Conservation (phyloP, 2,329 filamentous ascomycete genomes). For the Talaromyces sp. region DNA sequence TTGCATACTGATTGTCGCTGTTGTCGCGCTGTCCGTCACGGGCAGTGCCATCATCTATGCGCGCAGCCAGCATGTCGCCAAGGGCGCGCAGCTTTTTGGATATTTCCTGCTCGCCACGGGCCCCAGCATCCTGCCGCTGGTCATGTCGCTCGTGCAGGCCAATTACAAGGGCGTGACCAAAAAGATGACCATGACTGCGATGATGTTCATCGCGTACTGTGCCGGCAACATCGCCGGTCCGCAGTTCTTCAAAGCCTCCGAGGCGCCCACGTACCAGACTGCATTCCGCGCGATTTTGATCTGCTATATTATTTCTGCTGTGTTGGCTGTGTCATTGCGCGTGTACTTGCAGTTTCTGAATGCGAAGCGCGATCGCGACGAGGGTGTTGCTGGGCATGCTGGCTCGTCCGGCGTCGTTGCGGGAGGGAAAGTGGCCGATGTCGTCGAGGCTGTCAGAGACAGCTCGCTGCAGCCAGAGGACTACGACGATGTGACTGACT, state of each 20-base stretch:
- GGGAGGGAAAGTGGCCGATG: conserved; percentile 39
- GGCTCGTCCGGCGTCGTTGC: conserved; percentile 24
- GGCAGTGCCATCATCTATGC: conserved; percentile 10
- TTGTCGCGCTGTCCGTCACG: not conserved
- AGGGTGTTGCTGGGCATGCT: not conserved
- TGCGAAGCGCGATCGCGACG: conserved; percentile 48
- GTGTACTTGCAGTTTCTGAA: conserved; percentile 53
- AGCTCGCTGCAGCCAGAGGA: conserved; percentile 40
- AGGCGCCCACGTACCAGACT: conserved; percentile 45
- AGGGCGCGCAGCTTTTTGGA: conserved; percentile 54
- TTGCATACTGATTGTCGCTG: conserved; percentile 2
- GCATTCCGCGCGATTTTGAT: conserved; percentile 46
- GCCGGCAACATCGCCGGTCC: conserved; percentile 52
- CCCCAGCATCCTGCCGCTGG: conserved; percentile 47
- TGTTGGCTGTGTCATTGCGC: conserved; percentile 47
- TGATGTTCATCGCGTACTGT: conserved; percentile 50
- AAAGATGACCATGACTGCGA: conserved; percentile 47
- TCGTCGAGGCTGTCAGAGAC: conserved; percentile 34
- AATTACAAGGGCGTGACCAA: conserved; percentile 54
- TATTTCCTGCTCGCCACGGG: conserved; percentile 51
- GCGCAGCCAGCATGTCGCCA: conserved; percentile 8
- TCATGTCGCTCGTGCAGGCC: conserved; percentile 30
- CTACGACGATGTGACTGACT: conserved; percentile 57
- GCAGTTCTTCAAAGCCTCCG: conserved; percentile 47
- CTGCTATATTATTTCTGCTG: conserved; percentile 50